Base-by-base conservation (phyloP, 768 basidiomycete genomes). In the Serendipita indica region DNA sequence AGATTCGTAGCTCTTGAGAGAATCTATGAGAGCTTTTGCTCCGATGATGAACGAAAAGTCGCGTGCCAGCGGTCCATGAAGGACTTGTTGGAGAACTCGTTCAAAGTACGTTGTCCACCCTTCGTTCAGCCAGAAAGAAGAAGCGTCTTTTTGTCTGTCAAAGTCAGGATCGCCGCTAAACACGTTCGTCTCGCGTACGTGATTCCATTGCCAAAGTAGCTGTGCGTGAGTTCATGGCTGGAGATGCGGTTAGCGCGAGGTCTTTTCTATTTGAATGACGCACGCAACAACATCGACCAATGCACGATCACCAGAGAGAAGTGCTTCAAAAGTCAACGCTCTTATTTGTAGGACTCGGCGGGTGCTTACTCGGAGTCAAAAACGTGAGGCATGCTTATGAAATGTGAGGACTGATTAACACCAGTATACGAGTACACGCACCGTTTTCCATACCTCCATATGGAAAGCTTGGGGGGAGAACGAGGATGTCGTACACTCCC, bases 71-170 rank as follows among this genome's bases (percentile, higher is more conserved):
- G 86, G 80, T 0, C 84, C 79, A 67, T 89, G 80, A 2, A 91
- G 72, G 43, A 75, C 71, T 62, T 82, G 76, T 49, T 80, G 80
- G 43, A 94, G 72, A 5, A 94, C 70, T 14, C 91, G 82, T 67
- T 98, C 93, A 30, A 88, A 82, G 66, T 92, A 97, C 0, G 88
- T 92, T 32, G 93, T 96, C 85, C 88, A 93, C 27, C 90, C 70
- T 58, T 92, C 87, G 67, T 90, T 91, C 35, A 91, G 79, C 86
- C 87, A 89, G 71, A 89, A 89, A 69, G 88, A 85, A 0, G 80
- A 78, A 0, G 86, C 80, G 62, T 88, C 71, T 0, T 83, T 82
- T 58, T 86, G 83, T 0, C 83, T 79, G 60, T 5, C 33, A 13
- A 59, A n/a, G 1, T 27, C 33, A 13, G 35, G 46, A 33, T 16